phyloP scores from a whole-genome alignment of 768 basidiomycete species.

The Glaciozyma martinii region DNA sequence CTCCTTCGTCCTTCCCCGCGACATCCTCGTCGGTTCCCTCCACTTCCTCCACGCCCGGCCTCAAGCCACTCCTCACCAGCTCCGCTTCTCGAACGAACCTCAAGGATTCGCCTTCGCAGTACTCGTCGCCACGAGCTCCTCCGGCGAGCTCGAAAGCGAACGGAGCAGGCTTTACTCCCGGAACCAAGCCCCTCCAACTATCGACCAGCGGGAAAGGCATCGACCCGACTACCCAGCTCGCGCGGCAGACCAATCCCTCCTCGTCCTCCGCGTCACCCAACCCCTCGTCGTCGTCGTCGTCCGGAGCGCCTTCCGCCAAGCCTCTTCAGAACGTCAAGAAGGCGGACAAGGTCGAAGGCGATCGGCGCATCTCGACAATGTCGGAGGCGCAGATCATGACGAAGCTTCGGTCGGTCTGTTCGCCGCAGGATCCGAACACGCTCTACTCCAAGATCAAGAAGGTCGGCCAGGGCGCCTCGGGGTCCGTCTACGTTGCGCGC shows the following conservation, averaged over 20 bases:
- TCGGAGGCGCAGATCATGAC: slow-evolving; percentile 98
- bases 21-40: not conserved
- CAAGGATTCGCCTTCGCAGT: not conserved
- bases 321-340: slow-evolving; percentile 48
- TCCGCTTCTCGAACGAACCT: slow-evolving; percentile 13
- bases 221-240: slow-evolving; percentile 38
- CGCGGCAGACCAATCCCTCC: too few relatives aligned
- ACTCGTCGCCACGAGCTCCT: not conserved
- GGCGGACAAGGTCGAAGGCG: slow-evolving; percentile 41
- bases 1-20: not conserved
- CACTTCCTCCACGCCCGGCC: not conserved
- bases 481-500: slow-evolving; percentile 96
- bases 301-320: not conserved
- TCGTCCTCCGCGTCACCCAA: slow-evolving; percentile 49
- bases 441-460: slow-evolving; percentile 97
- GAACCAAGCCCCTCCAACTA: slow-evolving; percentile 5
- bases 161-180: not conserved
- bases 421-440: slow-evolving; percentile 72
- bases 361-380: slow-evolving; percentile 91
- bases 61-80: slow-evolving; percentile 18
- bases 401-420: slow-evolving; percentile 81
- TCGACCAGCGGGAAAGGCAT: slow-evolving; percentile 38
- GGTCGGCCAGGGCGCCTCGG: slow-evolving; percentile 96
- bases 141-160: not conserved
- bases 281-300: slow-evolving; percentile 7